Percentiles rank a stretch among this genome's conserved stretches.
These are phyloP conservation scores for Diplodia seriata DNA, from an alignment of 2,329 filamentous ascomycete species.

Conservation along the genomic window DNA sequence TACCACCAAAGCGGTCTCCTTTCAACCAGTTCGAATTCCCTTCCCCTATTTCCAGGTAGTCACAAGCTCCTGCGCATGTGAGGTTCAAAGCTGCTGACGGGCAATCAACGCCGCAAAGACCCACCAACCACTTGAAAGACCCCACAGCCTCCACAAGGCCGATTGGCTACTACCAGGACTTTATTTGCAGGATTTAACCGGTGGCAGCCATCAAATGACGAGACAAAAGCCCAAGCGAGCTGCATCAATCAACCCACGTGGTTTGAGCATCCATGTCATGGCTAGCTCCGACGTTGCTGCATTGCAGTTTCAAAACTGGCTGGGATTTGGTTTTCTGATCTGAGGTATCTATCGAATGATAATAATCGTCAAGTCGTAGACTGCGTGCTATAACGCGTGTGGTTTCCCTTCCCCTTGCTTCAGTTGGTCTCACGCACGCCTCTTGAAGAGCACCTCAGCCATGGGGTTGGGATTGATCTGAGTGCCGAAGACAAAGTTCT, in stretches of 20 bases:
- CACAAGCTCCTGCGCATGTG: not conserved
- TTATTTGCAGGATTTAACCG: not conserved
- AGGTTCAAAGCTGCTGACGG: not conserved
- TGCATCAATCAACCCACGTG: not conserved
- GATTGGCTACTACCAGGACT: not conserved
- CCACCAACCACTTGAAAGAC: not conserved
- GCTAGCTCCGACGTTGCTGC: not conserved
- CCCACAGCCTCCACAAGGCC: not conserved
- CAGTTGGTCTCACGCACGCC: not conserved
- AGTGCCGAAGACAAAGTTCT: slow-evolving; percentile 26
- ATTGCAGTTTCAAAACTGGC: not conserved
- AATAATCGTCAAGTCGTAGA: not conserved
- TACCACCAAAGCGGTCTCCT: not conserved
- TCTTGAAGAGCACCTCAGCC: slow-evolving; percentile 14
- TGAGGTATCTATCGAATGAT: not conserved
- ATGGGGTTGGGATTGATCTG: slow-evolving; percentile 19
- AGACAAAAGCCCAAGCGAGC: not conserved
- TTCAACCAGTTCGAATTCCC: not conserved
- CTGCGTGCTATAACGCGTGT: not conserved
- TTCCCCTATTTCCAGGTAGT: not conserved
- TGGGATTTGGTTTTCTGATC: not conserved
- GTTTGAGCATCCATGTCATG: not conserved
- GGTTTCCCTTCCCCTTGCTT: not conserved
- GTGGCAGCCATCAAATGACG: not conserved
- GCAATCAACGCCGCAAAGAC: not conserved